phyloP scores from a whole-genome alignment of 306 rosid genomes.

The Cucumis sativus region DNA sequence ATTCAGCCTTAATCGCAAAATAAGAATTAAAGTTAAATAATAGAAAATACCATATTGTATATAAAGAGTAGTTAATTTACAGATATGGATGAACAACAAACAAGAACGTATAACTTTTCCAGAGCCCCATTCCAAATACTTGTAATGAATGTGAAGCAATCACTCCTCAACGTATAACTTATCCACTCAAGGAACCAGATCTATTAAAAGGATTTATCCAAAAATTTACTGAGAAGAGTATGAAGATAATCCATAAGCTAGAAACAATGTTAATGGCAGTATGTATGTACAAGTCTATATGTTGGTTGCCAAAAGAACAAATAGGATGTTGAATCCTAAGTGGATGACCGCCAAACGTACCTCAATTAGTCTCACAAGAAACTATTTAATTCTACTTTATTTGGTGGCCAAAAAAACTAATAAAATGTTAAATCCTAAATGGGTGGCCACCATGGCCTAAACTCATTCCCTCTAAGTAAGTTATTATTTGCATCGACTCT shows the following conservation, averaged over 20 bases:
- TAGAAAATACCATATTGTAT: not conserved
- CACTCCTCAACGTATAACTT: not conserved
- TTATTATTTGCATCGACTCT: not conserved
- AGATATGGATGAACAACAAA: not conserved
- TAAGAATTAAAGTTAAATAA: not conserved
- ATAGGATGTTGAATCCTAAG: too few relatives aligned
- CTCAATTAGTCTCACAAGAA: not conserved
- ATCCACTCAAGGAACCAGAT: not conserved
- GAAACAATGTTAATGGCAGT: not conserved
- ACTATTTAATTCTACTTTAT: not conserved
- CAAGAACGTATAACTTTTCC: not conserved
- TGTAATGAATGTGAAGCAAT: not conserved
- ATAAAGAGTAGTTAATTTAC: not conserved
- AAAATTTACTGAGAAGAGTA: not conserved
- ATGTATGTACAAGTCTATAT: not conserved
- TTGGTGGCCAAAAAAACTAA: not conserved
- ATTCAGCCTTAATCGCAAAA: not conserved
- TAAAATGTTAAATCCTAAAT: not conserved
- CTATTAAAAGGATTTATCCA: not conserved
- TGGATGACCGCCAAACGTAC: too few relatives aligned
- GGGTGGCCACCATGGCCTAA: not conserved
- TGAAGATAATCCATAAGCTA: not conserved
- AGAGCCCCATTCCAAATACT: not conserved
- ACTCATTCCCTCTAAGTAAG: not conserved
- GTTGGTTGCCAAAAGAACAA: too few relatives aligned